Conservation (phyloP, 163 green algal genomes). For the Trebouxiophyceae sp. region DNA sequence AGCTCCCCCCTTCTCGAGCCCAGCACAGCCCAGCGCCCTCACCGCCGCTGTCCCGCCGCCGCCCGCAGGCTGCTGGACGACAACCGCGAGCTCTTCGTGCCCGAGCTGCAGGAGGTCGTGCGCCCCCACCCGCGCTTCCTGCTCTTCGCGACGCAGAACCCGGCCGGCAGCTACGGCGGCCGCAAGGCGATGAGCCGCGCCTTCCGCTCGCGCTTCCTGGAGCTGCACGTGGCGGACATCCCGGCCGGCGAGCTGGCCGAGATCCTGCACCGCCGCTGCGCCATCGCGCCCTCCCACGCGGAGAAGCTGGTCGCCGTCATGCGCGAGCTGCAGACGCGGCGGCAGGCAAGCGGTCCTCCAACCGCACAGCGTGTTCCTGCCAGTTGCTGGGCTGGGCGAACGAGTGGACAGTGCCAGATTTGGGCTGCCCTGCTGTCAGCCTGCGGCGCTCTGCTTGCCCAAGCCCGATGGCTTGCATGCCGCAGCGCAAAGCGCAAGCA, state of each 20-base stretch:
- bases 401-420: too few species aligned
- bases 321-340: slow-evolving; percentile 81
- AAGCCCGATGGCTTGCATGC: too few species aligned
- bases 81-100: slow-evolving; percentile 96
- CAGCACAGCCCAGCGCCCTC: too few species aligned
- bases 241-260: slow-evolving; percentile 80
- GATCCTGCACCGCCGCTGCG: slow-evolving; percentile 83
- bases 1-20: too few species aligned
- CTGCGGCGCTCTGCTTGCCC: too few species aligned
- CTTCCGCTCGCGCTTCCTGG: slow-evolving; percentile 75
- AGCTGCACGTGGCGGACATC: slow-evolving; percentile 96
- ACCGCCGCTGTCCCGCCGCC: neutral
- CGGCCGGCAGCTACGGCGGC: slow-evolving; percentile 74
- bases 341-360: slow-evolving; percentile 43
- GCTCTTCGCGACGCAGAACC: slow-evolving; percentile 99
- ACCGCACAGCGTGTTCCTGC: too few species aligned
- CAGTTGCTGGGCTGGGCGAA: too few species aligned
- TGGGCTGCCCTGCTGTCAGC: too few species aligned
- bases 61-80: slow-evolving; percentile 87
- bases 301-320: slow-evolving; percentile 83
- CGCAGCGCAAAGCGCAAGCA: too few species aligned
- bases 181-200: slow-evolving; percentile 53
- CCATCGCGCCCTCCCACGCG: slow-evolving; percentile 75
- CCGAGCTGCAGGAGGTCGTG: slow-evolving; percentile 90
- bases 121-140: slow-evolving; percentile 95